Conservation (phyloP, 495 filamentous ascomycete genomes). For the Copromyces sp. region DNA sequence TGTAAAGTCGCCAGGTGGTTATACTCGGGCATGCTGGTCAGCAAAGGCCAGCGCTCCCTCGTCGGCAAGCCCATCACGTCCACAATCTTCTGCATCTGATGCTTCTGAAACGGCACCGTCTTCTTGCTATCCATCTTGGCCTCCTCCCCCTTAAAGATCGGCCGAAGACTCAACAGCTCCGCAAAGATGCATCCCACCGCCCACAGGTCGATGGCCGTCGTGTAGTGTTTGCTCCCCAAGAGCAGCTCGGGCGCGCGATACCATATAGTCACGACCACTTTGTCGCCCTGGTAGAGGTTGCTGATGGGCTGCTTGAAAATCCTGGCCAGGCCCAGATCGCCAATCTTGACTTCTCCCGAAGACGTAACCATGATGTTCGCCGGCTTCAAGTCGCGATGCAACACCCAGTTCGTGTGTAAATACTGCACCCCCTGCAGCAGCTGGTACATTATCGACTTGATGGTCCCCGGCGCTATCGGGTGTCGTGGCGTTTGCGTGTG, state of each 20-base stretch:
- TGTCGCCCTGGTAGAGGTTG: conserved; percentile 85
- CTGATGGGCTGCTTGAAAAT: conserved; percentile 90
- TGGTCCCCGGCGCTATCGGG: conserved; percentile 75
- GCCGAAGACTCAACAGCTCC: conserved; percentile 78
- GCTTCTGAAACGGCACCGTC: conserved; percentile 91
- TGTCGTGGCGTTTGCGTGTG: conserved; percentile 82
- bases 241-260: conserved; percentile 94
- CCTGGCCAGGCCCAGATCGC: conserved; percentile 83
- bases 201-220: conserved; percentile 94
- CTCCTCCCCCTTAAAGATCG: conserved; percentile 98
- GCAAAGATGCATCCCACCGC: conserved; percentile 97
- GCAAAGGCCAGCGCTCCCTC: conserved; percentile 79
- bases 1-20: conserved; percentile 57
- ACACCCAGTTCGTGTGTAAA: conserved; percentile 91
- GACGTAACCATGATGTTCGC: conserved; percentile 99
- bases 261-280: conserved; percentile 99
- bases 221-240: conserved; percentile 86
- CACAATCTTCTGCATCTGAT: conserved; percentile 98
- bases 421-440: conserved; percentile 90
- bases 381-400: conserved; percentile 93
- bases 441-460: conserved; percentile 91
- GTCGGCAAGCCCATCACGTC: conserved; percentile 87
- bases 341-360: conserved; percentile 79
- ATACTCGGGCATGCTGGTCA: conserved; percentile 75
- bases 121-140: conserved; percentile 98